Evolutionary conservation across 1,284 basidiomycete genomes (phyloP).

Genomic region (Agaricales sp.): DNA sequence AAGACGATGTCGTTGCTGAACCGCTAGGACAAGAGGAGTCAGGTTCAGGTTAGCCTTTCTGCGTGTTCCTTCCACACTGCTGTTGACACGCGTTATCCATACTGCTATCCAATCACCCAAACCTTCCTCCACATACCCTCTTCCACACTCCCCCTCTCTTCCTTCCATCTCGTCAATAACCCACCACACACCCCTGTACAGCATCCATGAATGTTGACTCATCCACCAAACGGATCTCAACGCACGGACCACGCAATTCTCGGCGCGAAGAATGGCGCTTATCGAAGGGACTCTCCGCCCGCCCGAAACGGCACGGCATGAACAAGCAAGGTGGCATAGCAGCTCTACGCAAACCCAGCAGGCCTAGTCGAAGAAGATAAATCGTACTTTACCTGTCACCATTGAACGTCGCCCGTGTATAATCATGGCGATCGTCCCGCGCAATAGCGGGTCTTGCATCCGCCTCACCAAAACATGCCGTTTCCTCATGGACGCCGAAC

Average conservation of each 20-base stretch:
- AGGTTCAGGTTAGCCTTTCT: slow-evolving; percentile 17
- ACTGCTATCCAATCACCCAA: neutral
- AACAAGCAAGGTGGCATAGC: slow-evolving; percentile 57
- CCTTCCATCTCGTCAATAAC: slow-evolving; percentile 6
- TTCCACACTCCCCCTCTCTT: neutral
- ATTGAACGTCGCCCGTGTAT: neutral
- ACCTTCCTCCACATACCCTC: neutral
- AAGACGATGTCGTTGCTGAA: neutral
- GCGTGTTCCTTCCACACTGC: neutral
- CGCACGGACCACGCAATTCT: slow-evolving; percentile 63
- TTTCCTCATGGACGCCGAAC: no score
- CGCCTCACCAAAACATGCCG: no score
- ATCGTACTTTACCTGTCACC: neutral
- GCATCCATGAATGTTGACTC: slow-evolving; percentile 46
- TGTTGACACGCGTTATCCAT: slow-evolving; percentile 1
- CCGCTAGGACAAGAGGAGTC: slow-evolving; percentile 6
- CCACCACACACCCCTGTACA: slow-evolving; percentile 16
- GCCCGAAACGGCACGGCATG: slow-evolving; percentile 40
- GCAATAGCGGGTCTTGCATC: no score
- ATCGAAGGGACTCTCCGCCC: slow-evolving; percentile 56
- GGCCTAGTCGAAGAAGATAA: slow-evolving; percentile 58
- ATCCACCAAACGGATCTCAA: slow-evolving; percentile 41
- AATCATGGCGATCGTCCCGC: no score
- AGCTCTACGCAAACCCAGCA: slow-evolving; percentile 53
- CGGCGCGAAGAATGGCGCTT: slow-evolving; percentile 64